These are phyloP conservation scores for Dactylellina haptotyla DNA, from an alignment of 2,329 filamentous ascomycete genomes.

Conservation along the genomic window DNA sequence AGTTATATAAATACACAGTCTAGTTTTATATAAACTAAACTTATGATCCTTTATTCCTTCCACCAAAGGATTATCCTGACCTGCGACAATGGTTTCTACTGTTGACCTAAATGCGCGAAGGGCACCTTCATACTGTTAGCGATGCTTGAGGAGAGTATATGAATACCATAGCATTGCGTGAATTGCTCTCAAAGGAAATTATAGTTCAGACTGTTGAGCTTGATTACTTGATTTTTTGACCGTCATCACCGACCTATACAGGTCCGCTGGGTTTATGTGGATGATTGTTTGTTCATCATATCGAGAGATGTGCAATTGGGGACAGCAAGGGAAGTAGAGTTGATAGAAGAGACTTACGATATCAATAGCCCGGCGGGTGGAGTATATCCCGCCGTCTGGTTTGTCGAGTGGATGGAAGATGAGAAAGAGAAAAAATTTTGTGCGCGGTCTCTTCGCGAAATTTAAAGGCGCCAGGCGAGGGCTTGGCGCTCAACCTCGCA, in stretches of 20 bases:
- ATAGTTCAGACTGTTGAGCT: conserved; percentile 53
- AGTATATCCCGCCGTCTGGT: not conserved
- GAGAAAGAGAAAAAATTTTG: conserved; percentile 7
- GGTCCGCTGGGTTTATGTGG: conserved; percentile 41
- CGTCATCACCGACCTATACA: conserved; percentile 37
- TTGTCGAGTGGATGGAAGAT: not conserved
- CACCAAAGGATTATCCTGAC: no score
- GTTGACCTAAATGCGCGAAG: no score
- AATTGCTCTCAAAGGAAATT: no score
- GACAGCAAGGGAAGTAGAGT: not conserved
- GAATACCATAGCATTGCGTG: no score
- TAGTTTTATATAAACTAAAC: no score
- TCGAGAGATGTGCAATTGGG: not conserved
- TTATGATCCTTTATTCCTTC: no score
- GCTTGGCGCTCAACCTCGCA: conserved; percentile 11
- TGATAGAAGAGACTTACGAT: not conserved
- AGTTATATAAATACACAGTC: no score
- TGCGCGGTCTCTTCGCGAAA: conserved; percentile 11
- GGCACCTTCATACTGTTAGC: not conserved
- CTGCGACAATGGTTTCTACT: no score
- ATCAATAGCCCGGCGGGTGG: no score
- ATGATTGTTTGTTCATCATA: conserved; percentile 52
- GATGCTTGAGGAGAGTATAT: no score
- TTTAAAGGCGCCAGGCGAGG: conserved; percentile 21
- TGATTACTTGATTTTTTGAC: conserved; percentile 47